A percentile compares a stretch with the other conserved stretches of the same genome.
Conservation (phyloP, 140 eudicot species). For the Cichorium intybus region DNA sequence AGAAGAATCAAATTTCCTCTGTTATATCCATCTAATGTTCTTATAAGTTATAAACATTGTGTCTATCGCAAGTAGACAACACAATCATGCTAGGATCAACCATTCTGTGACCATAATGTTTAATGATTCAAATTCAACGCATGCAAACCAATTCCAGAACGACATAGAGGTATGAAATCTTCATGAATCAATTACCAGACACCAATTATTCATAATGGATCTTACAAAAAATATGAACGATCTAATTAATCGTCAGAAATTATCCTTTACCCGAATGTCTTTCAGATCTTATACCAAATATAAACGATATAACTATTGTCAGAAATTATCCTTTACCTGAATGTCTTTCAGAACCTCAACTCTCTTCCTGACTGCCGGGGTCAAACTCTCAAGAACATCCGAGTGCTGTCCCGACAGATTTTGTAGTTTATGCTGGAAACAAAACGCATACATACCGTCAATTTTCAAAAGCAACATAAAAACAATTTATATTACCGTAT, state of each 20-base stretch:
- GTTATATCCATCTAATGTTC: neutral
- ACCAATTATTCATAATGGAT: neutral
- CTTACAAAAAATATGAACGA: neutral
- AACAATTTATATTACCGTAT: neutral
- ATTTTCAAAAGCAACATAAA: neutral
- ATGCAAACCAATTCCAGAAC: neutral
- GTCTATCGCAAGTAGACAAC: neutral
- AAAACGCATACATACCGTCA: neutral
- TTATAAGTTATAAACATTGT: neutral
- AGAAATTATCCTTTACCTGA: constrained; percentile 41
- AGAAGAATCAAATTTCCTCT: neutral
- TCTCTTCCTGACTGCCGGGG: constrained; percentile 66
- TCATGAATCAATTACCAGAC: neutral
- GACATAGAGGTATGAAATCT: neutral
- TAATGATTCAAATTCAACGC: neutral
- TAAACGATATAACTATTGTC: too few species aligned
- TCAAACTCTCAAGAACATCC: constrained; percentile 51
- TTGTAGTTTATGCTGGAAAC: constrained; percentile 54
- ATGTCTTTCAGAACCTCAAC: constrained; percentile 62
- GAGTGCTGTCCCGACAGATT: constrained; percentile 53
- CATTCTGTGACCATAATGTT: neutral
- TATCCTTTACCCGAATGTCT: constrained; percentile 53
- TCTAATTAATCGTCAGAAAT: neutral
- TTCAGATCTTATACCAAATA: too few species aligned
- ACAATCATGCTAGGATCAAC: neutral